phyloP scores from a whole-genome alignment of 148 eudicot species.

The Fagopyrum homotropicum region DNA sequence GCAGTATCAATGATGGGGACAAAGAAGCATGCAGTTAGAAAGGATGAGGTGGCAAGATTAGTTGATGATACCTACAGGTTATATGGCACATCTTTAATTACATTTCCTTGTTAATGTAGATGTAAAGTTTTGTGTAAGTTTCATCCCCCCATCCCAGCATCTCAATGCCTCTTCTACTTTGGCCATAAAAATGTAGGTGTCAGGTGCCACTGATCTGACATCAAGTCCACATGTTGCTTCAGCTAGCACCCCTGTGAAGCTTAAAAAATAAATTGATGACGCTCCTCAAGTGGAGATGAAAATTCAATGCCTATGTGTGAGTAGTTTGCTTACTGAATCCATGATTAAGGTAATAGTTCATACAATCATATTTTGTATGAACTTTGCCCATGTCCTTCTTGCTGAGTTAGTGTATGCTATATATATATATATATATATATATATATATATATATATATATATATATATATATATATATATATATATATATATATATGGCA shows the following conservation, averaged over 20 bases:
- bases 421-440: too few relatives aligned
- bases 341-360: slow-evolving; percentile 42
- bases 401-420: too few relatives aligned
- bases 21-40: too few relatives aligned
- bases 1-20: slow-evolving; percentile 40
- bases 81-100: neutral
- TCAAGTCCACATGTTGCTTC: slow-evolving; percentile 30
- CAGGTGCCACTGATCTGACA: neutral
- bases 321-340: slow-evolving; percentile 48
- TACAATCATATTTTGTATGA: neutral
- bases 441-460: too few relatives aligned
- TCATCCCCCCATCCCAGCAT: neutral
- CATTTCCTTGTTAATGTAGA: neutral
- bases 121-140: neutral
- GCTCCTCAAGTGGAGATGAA: slow-evolving; percentile 29
- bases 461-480: too few relatives aligned
- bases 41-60: too few relatives aligned
- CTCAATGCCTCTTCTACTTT: neutral
- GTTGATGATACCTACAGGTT: too few relatives aligned
- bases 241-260: slow-evolving; percentile 48
- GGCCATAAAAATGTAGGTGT: slow-evolving; percentile 61
- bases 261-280: slow-evolving; percentile 72
- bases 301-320: slow-evolving; percentile 79
- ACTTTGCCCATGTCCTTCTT: neutral
- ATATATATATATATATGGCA: too few relatives aligned